phyloP scores from a whole-genome alignment of 2,329 filamentous ascomycete species.

The Pseudogymnoascus sp. region DNA sequence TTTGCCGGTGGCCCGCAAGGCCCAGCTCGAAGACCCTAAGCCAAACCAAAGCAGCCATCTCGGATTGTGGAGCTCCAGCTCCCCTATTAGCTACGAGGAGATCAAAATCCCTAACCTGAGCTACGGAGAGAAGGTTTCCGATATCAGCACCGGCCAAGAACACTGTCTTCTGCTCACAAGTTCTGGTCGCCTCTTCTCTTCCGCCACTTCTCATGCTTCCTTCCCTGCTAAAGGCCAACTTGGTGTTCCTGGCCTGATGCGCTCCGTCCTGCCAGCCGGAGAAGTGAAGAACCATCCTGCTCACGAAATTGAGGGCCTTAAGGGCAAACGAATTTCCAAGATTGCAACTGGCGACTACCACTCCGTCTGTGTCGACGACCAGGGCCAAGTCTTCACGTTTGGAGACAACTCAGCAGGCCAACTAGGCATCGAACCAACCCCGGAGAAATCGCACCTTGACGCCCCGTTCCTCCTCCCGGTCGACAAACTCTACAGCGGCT shows the following conservation, averaged over 20 bases:
- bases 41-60: slow-evolving; percentile 59
- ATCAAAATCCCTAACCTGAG: slow-evolving; percentile 58
- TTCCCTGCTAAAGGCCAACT: slow-evolving; percentile 83
- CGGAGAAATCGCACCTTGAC: slow-evolving; percentile 56
- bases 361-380: slow-evolving; percentile 67
- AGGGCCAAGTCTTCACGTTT: slow-evolving; percentile 76
- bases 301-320: slow-evolving; percentile 68
- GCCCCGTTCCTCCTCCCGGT: slow-evolving; percentile 64
- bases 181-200: slow-evolving; percentile 77
- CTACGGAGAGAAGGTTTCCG: slow-evolving; percentile 65
- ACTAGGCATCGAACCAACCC: slow-evolving; percentile 68
- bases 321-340: slow-evolving; percentile 61
- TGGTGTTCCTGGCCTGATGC: slow-evolving; percentile 75
- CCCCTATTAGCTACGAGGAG: slow-evolving; percentile 62
- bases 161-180: slow-evolving; percentile 82
- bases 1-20: slow-evolving; percentile 65
- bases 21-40: slow-evolving; percentile 61
- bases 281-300: slow-evolving; percentile 64
- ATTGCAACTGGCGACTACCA: slow-evolving; percentile 84
- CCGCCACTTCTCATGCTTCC: slow-evolving; percentile 69
- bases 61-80: slow-evolving; percentile 59
- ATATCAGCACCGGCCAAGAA: slow-evolving; percentile 72
- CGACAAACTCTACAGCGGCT: slow-evolving; percentile 63
- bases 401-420: slow-evolving; percentile 92
- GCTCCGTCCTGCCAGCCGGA: slow-evolving; percentile 67